Base-by-base conservation (phyloP, 768 basidiomycete species). In the Tricholoma furcatifolium region DNA sequence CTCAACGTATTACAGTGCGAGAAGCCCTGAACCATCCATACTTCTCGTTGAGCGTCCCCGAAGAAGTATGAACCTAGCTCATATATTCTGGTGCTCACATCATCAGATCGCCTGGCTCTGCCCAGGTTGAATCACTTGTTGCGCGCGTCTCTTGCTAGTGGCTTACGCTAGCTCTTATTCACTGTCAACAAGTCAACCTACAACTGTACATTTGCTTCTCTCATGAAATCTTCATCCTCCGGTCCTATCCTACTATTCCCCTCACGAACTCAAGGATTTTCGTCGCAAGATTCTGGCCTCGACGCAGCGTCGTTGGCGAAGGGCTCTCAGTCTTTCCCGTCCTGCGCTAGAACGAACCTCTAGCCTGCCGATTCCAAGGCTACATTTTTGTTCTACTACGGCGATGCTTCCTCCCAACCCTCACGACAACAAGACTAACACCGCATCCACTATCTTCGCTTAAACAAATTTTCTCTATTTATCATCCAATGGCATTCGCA, bases 21-120 rank as follows among this genome's bases (percentile, higher is more conserved):
- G 87, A 92, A 27, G 95, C 95, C 17, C 80, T 97, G 54, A 79
- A 81, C 47, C 95, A 97, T 64, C 89, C 88, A 4, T 98, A 93
- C 70, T 93, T 95, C 66, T 75, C 80, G 46, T 66, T 86, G 65
- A 75, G 73, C 66, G 82, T 89, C 57, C 76, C 87, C 36, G 74
- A 81, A 55, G 88, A 91, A 73, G 73, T 84, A 71, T 91, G 77
- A 76, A 43, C 35, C 46, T 41, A 53, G 45, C 23, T n/a, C 40
- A 38, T 59, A 57, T 54, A 54, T 66, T 58, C 40, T 48, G 50
- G 49, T 42, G 23, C 30, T 23, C 14, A 14, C 27, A n/a, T n/a
- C 36, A 14, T 47, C 18, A 39, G 51, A 14, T 23, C 24, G 30
- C 39, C 44, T 59, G n/a, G 43, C 59, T 30, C 6, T 32, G 24